Conservation (phyloP, 106 monocot species). For the Platanthera zijinensis region DNA sequence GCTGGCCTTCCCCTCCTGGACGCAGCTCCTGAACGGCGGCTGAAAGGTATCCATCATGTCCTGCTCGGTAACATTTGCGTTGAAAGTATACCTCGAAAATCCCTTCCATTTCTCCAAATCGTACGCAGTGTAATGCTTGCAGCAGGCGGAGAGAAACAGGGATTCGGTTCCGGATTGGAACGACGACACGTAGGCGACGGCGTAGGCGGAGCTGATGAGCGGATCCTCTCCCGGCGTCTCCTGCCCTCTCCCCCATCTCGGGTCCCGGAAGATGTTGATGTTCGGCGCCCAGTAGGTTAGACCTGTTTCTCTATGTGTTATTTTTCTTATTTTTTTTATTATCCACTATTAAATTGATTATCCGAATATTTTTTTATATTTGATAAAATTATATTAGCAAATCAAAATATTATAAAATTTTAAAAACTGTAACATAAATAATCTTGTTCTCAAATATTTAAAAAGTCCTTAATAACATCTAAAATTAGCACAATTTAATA, state of each 20-base stretch:
- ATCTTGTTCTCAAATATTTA: too few relatives aligned
- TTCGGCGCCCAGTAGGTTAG: slow-evolving; percentile 68
- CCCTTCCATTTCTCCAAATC: slow-evolving; percentile 72
- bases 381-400: too few relatives aligned
- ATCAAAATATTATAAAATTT: too few relatives aligned
- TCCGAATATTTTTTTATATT: too few relatives aligned
- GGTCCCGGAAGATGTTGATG: slow-evolving; percentile 77
- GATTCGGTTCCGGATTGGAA: slow-evolving; percentile 45
- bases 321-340: too few relatives aligned
- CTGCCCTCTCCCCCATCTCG: slow-evolving; percentile 87
- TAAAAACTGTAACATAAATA: too few relatives aligned
- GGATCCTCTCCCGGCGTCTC: slow-evolving; percentile 27
- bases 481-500: too few relatives aligned
- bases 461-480: too few relatives aligned
- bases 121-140: slow-evolving; percentile 81
- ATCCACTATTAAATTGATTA: too few relatives aligned
- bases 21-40: slow-evolving; percentile 79
- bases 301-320: too few relatives aligned
- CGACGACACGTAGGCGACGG: slow-evolving; percentile 53
- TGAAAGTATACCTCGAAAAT: slow-evolving; percentile 31
- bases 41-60: slow-evolving; percentile 77
- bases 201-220: slow-evolving; percentile 32
- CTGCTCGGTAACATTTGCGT: slow-evolving; percentile 62
- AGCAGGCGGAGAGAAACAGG: slow-evolving; percentile 68
- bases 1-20: slow-evolving; percentile 59